phyloP scores from a whole-genome alignment of 768 basidiomycete genomes.

The Termitomyces sp. region DNA sequence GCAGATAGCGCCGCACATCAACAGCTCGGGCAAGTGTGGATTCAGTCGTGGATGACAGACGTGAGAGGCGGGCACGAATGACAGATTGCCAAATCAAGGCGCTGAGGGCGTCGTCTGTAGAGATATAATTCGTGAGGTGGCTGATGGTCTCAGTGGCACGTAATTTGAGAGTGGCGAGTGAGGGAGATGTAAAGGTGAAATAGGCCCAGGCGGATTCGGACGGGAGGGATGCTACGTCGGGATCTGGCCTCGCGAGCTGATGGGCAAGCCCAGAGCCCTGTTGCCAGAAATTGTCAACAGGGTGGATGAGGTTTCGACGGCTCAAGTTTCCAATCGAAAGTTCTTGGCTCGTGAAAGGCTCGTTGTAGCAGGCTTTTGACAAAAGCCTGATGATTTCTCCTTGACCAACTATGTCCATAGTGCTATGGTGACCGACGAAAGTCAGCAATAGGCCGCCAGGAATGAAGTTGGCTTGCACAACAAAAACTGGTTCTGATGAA shows the following conservation, averaged over 20 bases:
- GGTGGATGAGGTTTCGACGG: constrained; percentile 13
- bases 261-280: neutral
- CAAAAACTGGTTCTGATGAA: constrained; percentile 18
- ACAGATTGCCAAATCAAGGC: constrained; percentile 24
- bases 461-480: constrained; percentile 21
- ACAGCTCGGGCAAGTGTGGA: constrained; percentile 20
- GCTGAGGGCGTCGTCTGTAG: constrained; percentile 22
- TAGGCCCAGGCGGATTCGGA: neutral
- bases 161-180: constrained; percentile 14
- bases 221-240: neutral
- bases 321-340: constrained; percentile 14
- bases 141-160: constrained; percentile 10
- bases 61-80: constrained; percentile 18
- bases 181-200: neutral
- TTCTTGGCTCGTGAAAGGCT: constrained; percentile 18
- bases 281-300: neutral
- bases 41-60: constrained; percentile 7
- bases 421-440: constrained; percentile 18
- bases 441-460: constrained; percentile 20
- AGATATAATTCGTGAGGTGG: constrained; percentile 15
- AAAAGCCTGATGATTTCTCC: constrained; percentile 19
- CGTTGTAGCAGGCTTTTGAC: constrained; percentile 18
- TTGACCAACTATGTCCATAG: constrained; percentile 24
- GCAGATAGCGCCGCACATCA: constrained; percentile 19
- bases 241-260: neutral